Conservation (phyloP, 345 rosid species). For the Camelina hispida region DNA sequence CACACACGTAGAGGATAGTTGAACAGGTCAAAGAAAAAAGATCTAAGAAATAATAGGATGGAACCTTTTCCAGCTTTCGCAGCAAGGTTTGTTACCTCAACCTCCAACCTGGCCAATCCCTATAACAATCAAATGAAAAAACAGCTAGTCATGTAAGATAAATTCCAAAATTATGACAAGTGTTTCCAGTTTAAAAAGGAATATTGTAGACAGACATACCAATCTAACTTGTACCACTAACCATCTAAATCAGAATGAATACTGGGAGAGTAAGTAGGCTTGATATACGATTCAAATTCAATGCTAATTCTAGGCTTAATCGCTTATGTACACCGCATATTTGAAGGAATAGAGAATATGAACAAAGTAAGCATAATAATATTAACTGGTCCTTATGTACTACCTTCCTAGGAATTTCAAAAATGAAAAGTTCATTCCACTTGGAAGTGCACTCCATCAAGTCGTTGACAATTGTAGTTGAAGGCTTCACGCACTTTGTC, state of each 20-base stretch:
- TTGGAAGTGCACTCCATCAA: constrained; percentile 61
- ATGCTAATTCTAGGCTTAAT: constrained; percentile 22
- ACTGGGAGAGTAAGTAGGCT: constrained; percentile 18
- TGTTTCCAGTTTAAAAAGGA: constrained; percentile 16
- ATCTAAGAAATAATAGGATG: constrained; percentile 23
- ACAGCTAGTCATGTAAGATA: constrained; percentile 9
- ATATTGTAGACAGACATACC: constrained; percentile 11
- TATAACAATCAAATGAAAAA: constrained; percentile 37
- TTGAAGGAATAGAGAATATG: constrained; percentile 20
- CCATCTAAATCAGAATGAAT: constrained; percentile 22
- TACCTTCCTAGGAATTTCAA: constrained; percentile 94
- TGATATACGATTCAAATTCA: constrained; percentile 14
- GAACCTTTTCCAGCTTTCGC: constrained; percentile 99
- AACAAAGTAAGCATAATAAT: constrained; percentile 19
- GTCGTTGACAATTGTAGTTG: constrained; percentile 48
- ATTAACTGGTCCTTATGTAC: constrained; percentile 16
- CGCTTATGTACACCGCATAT: background rate
- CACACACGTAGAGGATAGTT: constrained; percentile 5
- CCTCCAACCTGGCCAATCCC: constrained; percentile 91
- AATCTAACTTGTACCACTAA: constrained; percentile 21
- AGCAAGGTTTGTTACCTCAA: constrained; percentile 97
- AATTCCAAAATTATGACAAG: constrained; percentile 19
- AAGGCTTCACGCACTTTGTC: constrained; percentile 93
- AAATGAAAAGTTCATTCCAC: constrained; percentile 96
- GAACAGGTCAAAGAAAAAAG: constrained; percentile 17